Evolutionary conservation across 306 rosid species (phyloP), one percentile per base, ranked within the genome.

Genomic region (Glycyrrhiza uralensis): DNA sequence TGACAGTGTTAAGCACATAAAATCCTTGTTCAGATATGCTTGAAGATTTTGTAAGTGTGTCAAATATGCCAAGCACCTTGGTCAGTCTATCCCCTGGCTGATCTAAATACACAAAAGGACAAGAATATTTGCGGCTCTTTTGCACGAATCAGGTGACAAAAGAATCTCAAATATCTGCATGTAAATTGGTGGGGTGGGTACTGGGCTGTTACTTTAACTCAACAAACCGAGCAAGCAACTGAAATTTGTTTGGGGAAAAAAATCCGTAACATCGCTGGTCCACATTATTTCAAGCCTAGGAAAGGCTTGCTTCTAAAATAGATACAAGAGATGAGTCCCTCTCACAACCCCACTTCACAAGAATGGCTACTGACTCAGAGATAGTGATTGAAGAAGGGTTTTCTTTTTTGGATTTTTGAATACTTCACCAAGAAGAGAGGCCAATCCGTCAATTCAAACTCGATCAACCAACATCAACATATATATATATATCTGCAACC

Each of bases 101-200:
- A 92, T 86, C 83, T 92, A 89, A 59, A 90, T 73, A 59, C 96
- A 95, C 64, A 90, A 95, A 69, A 92, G 96, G 14, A 96, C 98
- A 28, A 95, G 98, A 41, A 92, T 95, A 82, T 85, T 90, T 55
- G 98, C 74, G 63, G 89, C 59, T 73, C 86, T 88, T 80, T 79
- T 86, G 95, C 98, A 92, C 15, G 84, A 79, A 2, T 90, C 96
- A 46, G 96, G 98, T 26, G 91, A 88, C 80, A 92, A 75, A 30
- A 92, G 89, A 51, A 88, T 82, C 73, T 75, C 86, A 82, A 90
- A 92, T 75, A 90, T 85, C 68, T 79, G 88, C 92, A 88, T 86
- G 83, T 92, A 92, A 69, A 76, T 77, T 44, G 78, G 71, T 11
- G 92, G 92, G 51, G 88, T 76, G 23, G 96, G 92, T 1, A 92